phyloP scores from a whole-genome alignment of 495 filamentous ascomycete genomes.

The Aspergillus hancockii region DNA sequence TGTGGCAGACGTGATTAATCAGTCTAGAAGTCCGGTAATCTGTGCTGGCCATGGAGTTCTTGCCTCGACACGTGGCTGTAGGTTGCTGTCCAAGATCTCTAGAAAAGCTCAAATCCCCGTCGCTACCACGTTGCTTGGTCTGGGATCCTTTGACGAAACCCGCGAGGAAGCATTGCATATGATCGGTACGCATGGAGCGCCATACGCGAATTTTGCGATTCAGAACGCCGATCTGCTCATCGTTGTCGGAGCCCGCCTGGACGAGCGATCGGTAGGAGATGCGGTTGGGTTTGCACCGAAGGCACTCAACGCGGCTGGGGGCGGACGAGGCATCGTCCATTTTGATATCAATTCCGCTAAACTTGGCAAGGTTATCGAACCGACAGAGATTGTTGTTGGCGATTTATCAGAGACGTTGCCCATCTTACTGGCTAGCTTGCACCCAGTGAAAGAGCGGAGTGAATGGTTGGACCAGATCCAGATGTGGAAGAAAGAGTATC shows the following conservation, averaged over 20 bases:
- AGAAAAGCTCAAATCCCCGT: conserved; percentile 62
- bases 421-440: conserved; percentile 68
- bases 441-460: conserved; percentile 56
- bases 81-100: conserved; percentile 54
- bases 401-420: conserved; percentile 68
- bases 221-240: conserved; percentile 65
- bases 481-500: conserved; percentile 84
- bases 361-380: conserved; percentile 66
- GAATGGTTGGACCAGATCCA: conserved; percentile 90
- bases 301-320: conserved; percentile 33
- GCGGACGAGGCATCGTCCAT: conserved; percentile 54
- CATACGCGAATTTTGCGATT: conserved; percentile 66
- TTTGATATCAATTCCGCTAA: conserved; percentile 68
- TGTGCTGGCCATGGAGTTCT: conserved; percentile 63
- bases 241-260: conserved; percentile 62
- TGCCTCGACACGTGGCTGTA: neutral
- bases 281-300: conserved; percentile 58
- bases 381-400: conserved; percentile 61
- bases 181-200: conserved; percentile 67
- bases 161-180: conserved; percentile 62
- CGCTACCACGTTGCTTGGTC: conserved; percentile 66
- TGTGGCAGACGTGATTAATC: conserved; percentile 56
- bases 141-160: conserved; percentile 61
- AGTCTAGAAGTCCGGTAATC: conserved; percentile 61
- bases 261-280: conserved; percentile 59